These are phyloP conservation scores for Lentinula lateritia DNA, from an alignment of 768 basidiomycete species.

Conservation along the genomic window DNA sequence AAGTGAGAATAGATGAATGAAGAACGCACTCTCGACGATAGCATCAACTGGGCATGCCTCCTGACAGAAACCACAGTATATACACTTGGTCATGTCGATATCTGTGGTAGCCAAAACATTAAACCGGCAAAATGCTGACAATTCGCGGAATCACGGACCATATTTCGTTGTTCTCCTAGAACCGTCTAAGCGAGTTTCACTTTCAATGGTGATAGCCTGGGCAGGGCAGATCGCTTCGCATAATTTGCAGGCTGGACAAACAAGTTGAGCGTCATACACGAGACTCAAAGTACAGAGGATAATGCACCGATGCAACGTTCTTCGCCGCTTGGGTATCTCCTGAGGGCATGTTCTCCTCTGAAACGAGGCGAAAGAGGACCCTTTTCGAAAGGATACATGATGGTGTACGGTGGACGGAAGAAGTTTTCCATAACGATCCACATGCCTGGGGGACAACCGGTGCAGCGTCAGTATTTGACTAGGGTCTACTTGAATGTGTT, in stretches of 20 bases:
- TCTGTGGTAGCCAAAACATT: conserved; percentile 37
- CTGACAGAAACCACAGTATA: conserved; percentile 99
- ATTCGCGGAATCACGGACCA: conserved; percentile 41
- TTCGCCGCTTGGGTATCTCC: conserved; percentile 95
- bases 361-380: conserved; percentile 97
- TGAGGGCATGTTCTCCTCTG: conserved; percentile 95
- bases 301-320: conserved; percentile 95
- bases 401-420: conserved; percentile 95
- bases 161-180: conserved; percentile 97
- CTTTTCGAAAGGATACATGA: conserved; percentile 98
- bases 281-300: not conserved
- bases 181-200: conserved; percentile 92
- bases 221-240: conserved; percentile 99
- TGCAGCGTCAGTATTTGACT: conserved; percentile 11
- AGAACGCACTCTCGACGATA: conserved; percentile 89
- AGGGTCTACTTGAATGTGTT: not conserved
- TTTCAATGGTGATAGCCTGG: conserved; percentile 99
- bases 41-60: conserved; percentile 99
- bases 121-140: conserved; percentile 2
- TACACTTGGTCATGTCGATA: conserved; percentile 99
- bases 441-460: conserved; percentile 60
- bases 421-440: conserved; percentile 93
- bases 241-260: conserved; percentile 82
- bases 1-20: not conserved
- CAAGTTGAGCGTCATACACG: not conserved